Percentiles rank a stretch among this genome's conserved stretches.
Evolutionary conservation across 345 rosid species (phyloP).

Genomic region (Geranium rotundifolium): DNA sequence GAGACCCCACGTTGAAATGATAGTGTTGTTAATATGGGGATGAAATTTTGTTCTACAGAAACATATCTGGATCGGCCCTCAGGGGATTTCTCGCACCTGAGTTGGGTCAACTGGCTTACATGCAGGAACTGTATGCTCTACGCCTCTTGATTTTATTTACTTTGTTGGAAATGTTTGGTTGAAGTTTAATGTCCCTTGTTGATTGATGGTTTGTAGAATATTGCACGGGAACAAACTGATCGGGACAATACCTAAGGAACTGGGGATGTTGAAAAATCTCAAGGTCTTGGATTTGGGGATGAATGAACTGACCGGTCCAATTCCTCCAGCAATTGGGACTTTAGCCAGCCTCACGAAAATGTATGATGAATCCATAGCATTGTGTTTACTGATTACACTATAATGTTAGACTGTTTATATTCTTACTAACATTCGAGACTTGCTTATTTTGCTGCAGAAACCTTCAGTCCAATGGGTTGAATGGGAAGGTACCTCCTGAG

Average conservation of each 20-base stretch:
- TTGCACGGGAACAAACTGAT: constrained; percentile 57
- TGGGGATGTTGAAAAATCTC: constrained; percentile 67
- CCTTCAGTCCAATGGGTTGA: constrained; percentile 86
- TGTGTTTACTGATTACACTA: constrained; percentile 5
- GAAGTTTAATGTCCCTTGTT: constrained; percentile 5
- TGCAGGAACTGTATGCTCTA: constrained; percentile 63
- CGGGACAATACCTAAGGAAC: constrained; percentile 79
- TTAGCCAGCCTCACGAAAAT: constrained; percentile 40
- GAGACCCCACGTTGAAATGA: not conserved
- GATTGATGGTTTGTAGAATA: constrained; percentile 40
- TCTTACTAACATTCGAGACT: constrained; percentile 4
- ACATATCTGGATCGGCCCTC: constrained; percentile 53
- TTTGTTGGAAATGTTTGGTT: not conserved
- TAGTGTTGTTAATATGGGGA: not conserved
- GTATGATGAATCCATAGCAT: constrained; percentile 24
- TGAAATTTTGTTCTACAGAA: constrained; percentile 37
- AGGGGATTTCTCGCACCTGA: constrained; percentile 86
- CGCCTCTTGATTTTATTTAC: not conserved
- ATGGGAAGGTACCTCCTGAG: constrained; percentile 69
- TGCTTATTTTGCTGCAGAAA: constrained; percentile 42
- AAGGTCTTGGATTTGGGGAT: constrained; percentile 79
- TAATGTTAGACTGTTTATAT: not conserved
- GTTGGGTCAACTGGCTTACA: constrained; percentile 50
- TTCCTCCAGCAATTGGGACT: constrained; percentile 75
- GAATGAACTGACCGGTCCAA: constrained; percentile 69